Evolutionary conservation across 352 stramenopile genomes (phyloP).

Genomic region (Phytophthora colocasiae): DNA sequence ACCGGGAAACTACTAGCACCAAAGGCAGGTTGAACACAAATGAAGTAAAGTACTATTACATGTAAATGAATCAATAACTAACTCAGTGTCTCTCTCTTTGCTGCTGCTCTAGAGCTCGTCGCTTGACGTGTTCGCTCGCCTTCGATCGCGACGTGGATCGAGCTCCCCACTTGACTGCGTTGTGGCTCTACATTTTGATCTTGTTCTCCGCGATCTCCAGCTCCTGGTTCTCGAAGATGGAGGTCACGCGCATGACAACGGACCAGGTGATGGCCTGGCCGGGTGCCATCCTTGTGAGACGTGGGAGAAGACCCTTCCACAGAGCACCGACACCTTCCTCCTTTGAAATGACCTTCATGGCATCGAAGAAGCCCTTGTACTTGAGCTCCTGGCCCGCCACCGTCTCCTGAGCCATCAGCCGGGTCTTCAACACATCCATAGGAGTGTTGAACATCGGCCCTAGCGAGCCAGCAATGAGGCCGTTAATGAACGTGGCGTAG

Average conservation of each 20-base stretch:
- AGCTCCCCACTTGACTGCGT: conserved; percentile 1
- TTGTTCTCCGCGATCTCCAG: conserved; percentile 57
- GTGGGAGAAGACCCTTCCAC: conserved; percentile 97
- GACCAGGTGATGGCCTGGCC: conserved; percentile 98
- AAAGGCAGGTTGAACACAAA: conserved; percentile 18
- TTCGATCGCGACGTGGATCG: conserved; percentile 12
- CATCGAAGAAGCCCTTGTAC: conserved; percentile 96
- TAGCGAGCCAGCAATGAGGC: conserved; percentile 87
- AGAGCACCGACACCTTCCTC: conserved; percentile 95
- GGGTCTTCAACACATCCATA: conserved; percentile 97
- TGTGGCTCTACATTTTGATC: conserved; percentile 68
- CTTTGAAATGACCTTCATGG: conserved; percentile 92
- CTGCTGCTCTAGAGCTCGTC: conserved; percentile 20
- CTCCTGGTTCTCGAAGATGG: conserved; percentile 86
- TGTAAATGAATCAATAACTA: conserved; percentile 43
- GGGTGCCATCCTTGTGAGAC: conserved; percentile 96
- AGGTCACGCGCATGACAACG: conserved; percentile 89
- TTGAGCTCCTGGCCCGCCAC: conserved; percentile 92
- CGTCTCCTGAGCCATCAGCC: conserved; percentile 92
- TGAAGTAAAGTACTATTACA: conserved; percentile 35
- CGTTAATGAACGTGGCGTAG: conserved; percentile 96
- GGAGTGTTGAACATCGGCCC: conserved; percentile 90
- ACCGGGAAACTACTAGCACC: neutral
- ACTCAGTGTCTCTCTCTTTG: conserved; percentile 28
- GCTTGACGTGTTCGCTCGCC: conserved; percentile 15